Base-by-base conservation (phyloP, 208 protist genomes). In the Giardia muris region DNA sequence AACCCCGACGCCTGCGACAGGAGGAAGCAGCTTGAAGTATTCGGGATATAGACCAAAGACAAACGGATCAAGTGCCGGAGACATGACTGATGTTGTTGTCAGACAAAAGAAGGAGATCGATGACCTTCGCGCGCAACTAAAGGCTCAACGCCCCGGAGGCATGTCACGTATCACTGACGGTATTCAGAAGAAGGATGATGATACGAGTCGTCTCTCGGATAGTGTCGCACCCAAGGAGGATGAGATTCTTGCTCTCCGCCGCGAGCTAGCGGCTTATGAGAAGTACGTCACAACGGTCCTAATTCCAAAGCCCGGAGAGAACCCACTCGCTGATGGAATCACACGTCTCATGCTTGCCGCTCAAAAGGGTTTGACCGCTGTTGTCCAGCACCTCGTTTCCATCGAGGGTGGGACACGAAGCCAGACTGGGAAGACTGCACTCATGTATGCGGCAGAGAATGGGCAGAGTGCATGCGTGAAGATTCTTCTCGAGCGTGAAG, bases 51-150 rank as follows among this genome's bases (percentile, higher is more conserved):
- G n/a, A n/a, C n/a, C n/a, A n/a, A 76, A 76, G 57, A 30, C 19
- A 10, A 30, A 10, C 57, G 19, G 19, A 39, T 39, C 10, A 30
- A 30, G 30, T 76, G 10, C 57, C 30, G 57, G 57, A 76, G 19
- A 76, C 19, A 10, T 76, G 10, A 10, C 10, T 76, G 57, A 76
- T 30, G 57, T 76, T 10, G 30, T 76, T 76, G 57, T 76, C 19
- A 76, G 57, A 76, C 57, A 76, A 30, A 76, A 76, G 57, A 76
- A 76, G 57, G 57, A 76, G 57, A 76, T 76, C 30, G 57, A 76
- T 76, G 57, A 76, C 19, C 57, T 76, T 39, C 10, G 30, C 10
- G 57, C 57, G 57, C 19, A 30, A 39, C 10, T 76, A 39, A 39
- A 10, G 19, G 57, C 10, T 10, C 10, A 76, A 10, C 19, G 19